These are phyloP conservation scores for Metarhizium humberi DNA, from an alignment of 2,329 filamentous ascomycete species.

Conservation along the genomic window DNA sequence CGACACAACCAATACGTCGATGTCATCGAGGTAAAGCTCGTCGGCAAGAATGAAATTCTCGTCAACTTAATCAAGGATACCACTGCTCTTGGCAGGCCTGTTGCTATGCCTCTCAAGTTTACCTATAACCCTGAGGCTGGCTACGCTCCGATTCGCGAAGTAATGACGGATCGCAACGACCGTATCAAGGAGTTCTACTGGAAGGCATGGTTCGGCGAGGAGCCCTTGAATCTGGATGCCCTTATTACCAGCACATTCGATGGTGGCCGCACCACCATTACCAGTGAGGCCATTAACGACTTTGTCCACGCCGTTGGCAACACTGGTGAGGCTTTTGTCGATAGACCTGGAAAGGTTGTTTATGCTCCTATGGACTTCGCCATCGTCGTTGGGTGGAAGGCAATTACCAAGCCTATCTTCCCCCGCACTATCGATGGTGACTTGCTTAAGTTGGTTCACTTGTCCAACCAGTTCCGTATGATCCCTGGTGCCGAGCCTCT, in stretches of 20 bases:
- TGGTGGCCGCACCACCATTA: conserved; percentile 79
- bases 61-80: conserved; percentile 91
- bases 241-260: conserved; percentile 82
- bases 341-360: conserved; percentile 86
- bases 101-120: conserved; percentile 80
- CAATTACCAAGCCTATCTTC: conserved; percentile 99
- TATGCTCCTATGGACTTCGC: conserved; percentile 98
- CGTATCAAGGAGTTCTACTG: conserved; percentile 99
- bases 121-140: conserved; percentile 91
- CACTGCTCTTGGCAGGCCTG: conserved; percentile 72
- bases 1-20: conserved; percentile 79
- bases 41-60: conserved; percentile 67
- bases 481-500: conserved; percentile 87
- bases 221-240: conserved; percentile 73
- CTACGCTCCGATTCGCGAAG: conserved; percentile 93
- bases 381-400: conserved; percentile 97
- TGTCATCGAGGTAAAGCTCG: conserved; percentile 76
- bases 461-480: conserved; percentile 98
- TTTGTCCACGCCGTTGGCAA: conserved; percentile 99
- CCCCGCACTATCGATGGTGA: conserved; percentile 93
- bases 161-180: conserved; percentile 94
- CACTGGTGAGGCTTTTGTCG: conserved; percentile 93
- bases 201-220: conserved; percentile 90
- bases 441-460: conserved; percentile 86
- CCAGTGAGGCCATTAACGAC: conserved; percentile 88